Percentiles rank a stretch among this genome's conserved stretches.
phyloP scores from a whole-genome alignment of 176 grass and related monocot species.

The Aegilops sharonensis region DNA sequence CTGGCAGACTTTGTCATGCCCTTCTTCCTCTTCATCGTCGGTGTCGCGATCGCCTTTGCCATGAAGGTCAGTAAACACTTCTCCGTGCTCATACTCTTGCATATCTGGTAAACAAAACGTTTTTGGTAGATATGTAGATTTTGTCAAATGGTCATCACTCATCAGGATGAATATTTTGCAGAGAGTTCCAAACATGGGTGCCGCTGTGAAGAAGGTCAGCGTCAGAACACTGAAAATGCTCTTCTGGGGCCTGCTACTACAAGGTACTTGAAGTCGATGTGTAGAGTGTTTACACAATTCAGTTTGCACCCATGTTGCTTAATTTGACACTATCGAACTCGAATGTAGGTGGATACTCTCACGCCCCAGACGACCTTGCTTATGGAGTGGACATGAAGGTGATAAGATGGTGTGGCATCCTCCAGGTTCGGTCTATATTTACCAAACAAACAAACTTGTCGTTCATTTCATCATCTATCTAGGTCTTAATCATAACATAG shows the following conservation, averaged over 20 bases:
- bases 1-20: constrained; percentile 95
- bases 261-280: constrained; percentile 36
- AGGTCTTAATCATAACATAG: not conserved
- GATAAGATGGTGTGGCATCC: constrained; percentile 81
- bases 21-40: constrained; percentile 96
- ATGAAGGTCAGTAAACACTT: constrained; percentile 49
- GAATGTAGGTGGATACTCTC: constrained; percentile 74
- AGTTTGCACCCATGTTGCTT: not conserved
- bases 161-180: constrained; percentile 15
- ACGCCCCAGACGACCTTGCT: constrained; percentile 62
- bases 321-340: not conserved
- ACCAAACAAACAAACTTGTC: not conserved
- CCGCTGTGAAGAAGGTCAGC: constrained; percentile 42
- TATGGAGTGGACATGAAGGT: constrained; percentile 82
- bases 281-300: not conserved
- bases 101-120: not conserved
- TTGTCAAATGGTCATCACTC: not conserved
- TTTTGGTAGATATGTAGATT: not conserved
- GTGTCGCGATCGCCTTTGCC: constrained; percentile 81
- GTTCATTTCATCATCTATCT: not conserved
- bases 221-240: constrained; percentile 67
- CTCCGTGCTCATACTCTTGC: not conserved
- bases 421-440: constrained; percentile 50
- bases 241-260: constrained; percentile 70
- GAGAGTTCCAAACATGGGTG: constrained; percentile 50